These are phyloP conservation scores for Peniophora sp. DNA, from an alignment of 1,284 basidiomycete genomes.

Conservation along the genomic window DNA sequence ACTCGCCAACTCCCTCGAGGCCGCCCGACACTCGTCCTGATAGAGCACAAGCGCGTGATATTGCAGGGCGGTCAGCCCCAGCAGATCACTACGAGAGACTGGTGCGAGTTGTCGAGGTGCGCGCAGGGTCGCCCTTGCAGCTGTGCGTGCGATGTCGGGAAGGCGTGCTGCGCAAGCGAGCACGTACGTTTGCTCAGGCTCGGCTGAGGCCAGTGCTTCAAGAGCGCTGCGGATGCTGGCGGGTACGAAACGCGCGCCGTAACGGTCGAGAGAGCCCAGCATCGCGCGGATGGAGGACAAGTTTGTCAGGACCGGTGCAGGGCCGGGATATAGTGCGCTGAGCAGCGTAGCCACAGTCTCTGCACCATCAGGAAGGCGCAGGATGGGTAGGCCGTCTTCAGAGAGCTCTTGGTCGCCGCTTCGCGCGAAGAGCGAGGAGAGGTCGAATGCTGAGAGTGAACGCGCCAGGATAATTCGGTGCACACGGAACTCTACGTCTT, in stretches of 20 bases:
- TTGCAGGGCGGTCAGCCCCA: background rate
- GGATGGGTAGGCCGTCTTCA: background rate
- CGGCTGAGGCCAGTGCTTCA: background rate
- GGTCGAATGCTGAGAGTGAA: conserved; percentile 27
- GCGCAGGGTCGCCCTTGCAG: background rate
- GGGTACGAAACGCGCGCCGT: conserved; percentile 1
- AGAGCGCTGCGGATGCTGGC: background rate
- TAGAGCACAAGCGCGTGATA: background rate
- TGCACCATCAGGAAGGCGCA: conserved; percentile 3
- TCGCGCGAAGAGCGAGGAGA: conserved; percentile 11
- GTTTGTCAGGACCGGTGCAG: background rate
- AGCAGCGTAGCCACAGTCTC: conserved; percentile 4
- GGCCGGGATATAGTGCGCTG: conserved; percentile 6
- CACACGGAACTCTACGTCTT: conserved; percentile 26
- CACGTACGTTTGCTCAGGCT: background rate
- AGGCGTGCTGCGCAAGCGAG: background rate
- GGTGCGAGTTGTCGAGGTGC: background rate
- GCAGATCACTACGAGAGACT: background rate
- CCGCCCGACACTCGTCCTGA: background rate
- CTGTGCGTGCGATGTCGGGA: background rate
- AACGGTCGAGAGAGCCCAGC: conserved; percentile 3
- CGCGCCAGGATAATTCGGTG: conserved; percentile 22
- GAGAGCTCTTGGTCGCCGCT: conserved; percentile 6
- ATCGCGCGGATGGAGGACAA: background rate
- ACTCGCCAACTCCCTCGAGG: background rate